Evolutionary conservation across 1,284 basidiomycete genomes (phyloP).

Genomic region (Anthracocystis panici-leucophaei): DNA sequence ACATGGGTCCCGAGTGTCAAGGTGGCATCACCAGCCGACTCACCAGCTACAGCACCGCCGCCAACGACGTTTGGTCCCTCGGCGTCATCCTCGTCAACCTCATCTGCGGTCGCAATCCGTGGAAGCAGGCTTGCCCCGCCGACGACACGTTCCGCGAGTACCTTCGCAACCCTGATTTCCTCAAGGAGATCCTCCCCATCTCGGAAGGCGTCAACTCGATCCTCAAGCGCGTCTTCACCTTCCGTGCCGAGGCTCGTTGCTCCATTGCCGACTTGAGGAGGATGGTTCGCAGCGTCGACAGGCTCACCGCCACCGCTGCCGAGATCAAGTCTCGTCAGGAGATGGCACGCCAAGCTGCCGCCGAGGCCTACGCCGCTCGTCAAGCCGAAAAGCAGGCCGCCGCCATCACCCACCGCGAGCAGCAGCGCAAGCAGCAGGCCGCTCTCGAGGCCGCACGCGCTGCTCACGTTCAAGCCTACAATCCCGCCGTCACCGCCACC

Average conservation of each 20-base stretch:
- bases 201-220: constrained; percentile 65
- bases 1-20: constrained; percentile 97
- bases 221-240: constrained; percentile 66
- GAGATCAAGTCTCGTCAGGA: constrained; percentile 57
- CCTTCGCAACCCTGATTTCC: constrained; percentile 63
- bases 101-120: constrained; percentile 87
- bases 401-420: constrained; percentile 35
- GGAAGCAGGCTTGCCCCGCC: constrained; percentile 79
- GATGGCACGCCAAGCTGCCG: constrained; percentile 42
- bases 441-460: constrained; percentile 39
- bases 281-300: constrained; percentile 56
- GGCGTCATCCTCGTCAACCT: constrained; percentile 93
- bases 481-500: constrained; percentile 7
- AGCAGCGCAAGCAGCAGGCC: constrained; percentile 43
- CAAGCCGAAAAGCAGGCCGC: constrained; percentile 48
- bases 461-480: constrained; percentile 26
- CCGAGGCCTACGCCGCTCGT: constrained; percentile 38
- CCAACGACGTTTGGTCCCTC: constrained; percentile 90
- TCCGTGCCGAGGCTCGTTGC: constrained; percentile 63
- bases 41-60: constrained; percentile 78
- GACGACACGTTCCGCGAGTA: constrained; percentile 78
- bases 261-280: constrained; percentile 57
- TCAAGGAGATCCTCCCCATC: constrained; percentile 67
- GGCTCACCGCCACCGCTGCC: constrained; percentile 63
- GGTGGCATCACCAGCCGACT: constrained; percentile 76